Evolutionary conservation across 1,139 yeast species (phyloP).

Genomic region (Candida pseudoviswanathii): DNA sequence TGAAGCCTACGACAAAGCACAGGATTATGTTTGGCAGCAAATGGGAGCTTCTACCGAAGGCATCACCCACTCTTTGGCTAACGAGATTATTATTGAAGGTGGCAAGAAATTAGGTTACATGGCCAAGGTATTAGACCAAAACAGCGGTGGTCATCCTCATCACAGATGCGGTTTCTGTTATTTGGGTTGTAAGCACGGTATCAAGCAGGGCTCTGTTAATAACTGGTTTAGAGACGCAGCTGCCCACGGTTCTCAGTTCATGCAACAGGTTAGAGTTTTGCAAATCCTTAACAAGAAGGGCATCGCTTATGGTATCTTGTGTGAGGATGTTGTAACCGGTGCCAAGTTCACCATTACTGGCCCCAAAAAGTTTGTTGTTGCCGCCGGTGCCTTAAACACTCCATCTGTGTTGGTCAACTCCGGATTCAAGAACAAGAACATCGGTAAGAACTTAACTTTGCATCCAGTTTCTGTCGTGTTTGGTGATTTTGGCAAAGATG

Average conservation of each 20-base stretch:
- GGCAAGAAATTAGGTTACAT: slow-evolving; percentile 49
- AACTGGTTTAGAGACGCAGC: slow-evolving; percentile 58
- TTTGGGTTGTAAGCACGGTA: slow-evolving; percentile 55
- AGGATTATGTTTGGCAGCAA: slow-evolving; percentile 50
- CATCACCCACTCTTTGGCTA: slow-evolving; percentile 51
- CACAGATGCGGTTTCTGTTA: slow-evolving; percentile 57
- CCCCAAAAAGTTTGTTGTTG: slow-evolving; percentile 48
- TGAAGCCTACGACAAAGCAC: slow-evolving; percentile 47
- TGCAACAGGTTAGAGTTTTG: slow-evolving; percentile 50
- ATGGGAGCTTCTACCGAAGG: slow-evolving; percentile 52
- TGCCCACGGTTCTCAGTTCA: slow-evolving; percentile 49
- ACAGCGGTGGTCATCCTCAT: slow-evolving; percentile 46
- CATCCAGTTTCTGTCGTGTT: slow-evolving; percentile 51
- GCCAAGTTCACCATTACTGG: slow-evolving; percentile 40
- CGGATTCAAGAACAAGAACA: slow-evolving; percentile 54
- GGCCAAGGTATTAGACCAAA: slow-evolving; percentile 47
- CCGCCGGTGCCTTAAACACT: slow-evolving; percentile 56
- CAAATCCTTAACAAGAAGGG: slow-evolving; percentile 44
- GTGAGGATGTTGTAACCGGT: slow-evolving; percentile 34
- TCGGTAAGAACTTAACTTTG: slow-evolving; percentile 55
- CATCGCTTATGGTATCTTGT: slow-evolving; percentile 47
- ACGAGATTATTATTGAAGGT: slow-evolving; percentile 48
- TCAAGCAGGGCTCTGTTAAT: slow-evolving; percentile 55
- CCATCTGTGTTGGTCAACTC: slow-evolving; percentile 54
- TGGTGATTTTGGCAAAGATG: slow-evolving; percentile 46